Percentiles rank a stretch among this genome's conserved stretches.
Evolutionary conservation across 148 eudicot genomes (phyloP).

Genomic region (Cornus suecica): DNA sequence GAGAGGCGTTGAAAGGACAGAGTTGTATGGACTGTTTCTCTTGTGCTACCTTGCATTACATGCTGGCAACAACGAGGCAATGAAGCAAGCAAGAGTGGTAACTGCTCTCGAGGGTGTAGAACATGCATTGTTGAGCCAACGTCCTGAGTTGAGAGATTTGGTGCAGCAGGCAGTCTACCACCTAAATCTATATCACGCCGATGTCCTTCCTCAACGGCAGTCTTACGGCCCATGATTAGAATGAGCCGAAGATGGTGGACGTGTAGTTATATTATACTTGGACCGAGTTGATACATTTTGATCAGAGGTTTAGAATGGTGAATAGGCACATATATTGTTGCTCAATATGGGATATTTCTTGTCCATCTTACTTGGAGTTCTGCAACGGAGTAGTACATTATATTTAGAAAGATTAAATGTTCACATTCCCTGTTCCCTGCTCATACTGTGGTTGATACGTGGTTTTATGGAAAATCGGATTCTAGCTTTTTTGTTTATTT

Average conservation of each 20-base stretch:
- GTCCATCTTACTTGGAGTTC: neutral
- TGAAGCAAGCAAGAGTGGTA: constrained; percentile 54
- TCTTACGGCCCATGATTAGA: constrained; percentile 17
- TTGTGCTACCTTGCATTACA: constrained; percentile 66
- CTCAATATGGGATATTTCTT: neutral
- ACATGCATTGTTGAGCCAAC: constrained; percentile 18
- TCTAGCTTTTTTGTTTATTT: neutral
- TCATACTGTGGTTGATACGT: constrained; percentile 2
- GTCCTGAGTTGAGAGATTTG: constrained; percentile 49
- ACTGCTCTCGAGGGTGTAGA: constrained; percentile 58
- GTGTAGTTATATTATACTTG: neutral
- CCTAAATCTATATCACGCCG: constrained; percentile 48
- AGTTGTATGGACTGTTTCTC: constrained; percentile 44
- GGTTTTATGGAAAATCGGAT: neutral
- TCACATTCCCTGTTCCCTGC: neutral
- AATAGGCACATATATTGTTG: neutral
- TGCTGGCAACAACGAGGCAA: constrained; percentile 47
- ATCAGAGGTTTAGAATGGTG: neutral
- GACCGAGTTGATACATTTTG: neutral
- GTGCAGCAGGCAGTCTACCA: constrained; percentile 47
- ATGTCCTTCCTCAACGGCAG: constrained; percentile 30
- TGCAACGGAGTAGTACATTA: neutral
- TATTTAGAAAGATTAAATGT: neutral
- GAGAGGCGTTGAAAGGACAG: constrained; percentile 37
- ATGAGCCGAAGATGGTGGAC: neutral